Percentiles rank a stretch among this genome's conserved stretches.
These are phyloP conservation scores for Paratinospora sagittata DNA, from an alignment of 164 flowering plant species.

Conservation along the genomic window DNA sequence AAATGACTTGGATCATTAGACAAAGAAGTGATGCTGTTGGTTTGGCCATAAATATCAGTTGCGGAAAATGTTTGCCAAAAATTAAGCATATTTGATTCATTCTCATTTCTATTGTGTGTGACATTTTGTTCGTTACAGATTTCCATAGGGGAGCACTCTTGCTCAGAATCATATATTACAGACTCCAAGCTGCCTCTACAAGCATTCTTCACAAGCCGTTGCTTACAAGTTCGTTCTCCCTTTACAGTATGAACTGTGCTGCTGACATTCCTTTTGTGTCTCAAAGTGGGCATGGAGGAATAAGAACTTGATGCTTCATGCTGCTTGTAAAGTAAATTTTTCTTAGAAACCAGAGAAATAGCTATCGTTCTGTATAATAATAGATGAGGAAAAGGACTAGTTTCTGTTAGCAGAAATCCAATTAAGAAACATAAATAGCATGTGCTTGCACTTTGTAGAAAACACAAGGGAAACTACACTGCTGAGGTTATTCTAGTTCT, in stretches of 20 bases:
- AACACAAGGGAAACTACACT: too few relatives aligned
- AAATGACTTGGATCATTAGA: conserved; percentile 17
- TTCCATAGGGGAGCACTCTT: conserved; percentile 16
- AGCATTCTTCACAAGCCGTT: conserved; percentile 44
- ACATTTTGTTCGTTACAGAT: not conserved
- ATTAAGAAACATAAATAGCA: too few relatives aligned
- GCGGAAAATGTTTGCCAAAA: conserved; percentile 25
- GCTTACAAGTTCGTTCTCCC: conserved; percentile 34
- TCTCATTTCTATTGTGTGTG: conserved; percentile 4
- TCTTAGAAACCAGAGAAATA: not conserved
- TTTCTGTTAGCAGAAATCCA: too few relatives aligned
- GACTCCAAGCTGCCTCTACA: conserved; percentile 17
- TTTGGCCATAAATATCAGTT: not conserved
- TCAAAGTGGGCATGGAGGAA: conserved; percentile 9
- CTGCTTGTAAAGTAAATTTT: conserved; percentile 11
- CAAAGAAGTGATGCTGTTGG: not conserved
- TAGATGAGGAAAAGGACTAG: too few relatives aligned
- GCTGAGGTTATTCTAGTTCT: too few relatives aligned
- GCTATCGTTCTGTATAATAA: too few relatives aligned
- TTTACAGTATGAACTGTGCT: conserved; percentile 12
- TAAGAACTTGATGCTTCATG: conserved; percentile 17
- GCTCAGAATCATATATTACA: conserved; percentile 23
- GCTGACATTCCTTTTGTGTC: conserved; percentile 25
- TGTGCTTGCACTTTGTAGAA: too few relatives aligned
- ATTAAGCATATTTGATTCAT: conserved; percentile 11